Conservation (phyloP, 2,329 filamentous ascomycete genomes). For the Trichoderma gracile region DNA sequence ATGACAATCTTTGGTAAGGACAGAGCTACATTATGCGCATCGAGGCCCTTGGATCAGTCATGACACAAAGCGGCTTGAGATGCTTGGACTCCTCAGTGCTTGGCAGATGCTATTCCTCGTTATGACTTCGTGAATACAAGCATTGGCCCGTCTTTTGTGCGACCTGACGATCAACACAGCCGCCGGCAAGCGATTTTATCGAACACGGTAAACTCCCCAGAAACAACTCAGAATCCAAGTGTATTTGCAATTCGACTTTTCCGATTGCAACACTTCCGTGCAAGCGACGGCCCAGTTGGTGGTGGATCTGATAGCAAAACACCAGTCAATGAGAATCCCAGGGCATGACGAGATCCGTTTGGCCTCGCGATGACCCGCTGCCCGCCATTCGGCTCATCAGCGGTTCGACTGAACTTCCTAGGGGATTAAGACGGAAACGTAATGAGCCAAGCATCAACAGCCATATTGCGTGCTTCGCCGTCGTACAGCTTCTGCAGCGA, state of each 20-base stretch:
- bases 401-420: neutral
- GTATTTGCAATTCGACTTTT: constrained; percentile 7
- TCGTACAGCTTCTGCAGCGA: constrained; percentile 14
- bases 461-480: constrained; percentile 18
- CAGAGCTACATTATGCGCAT: too few relatives aligned
- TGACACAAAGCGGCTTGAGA: fast-evolving
- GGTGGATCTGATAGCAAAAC: neutral
- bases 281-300: neutral
- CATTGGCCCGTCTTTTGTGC: neutral
- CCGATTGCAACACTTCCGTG: neutral
- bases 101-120: neutral
- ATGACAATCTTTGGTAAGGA: neutral
- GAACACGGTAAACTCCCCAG: neutral
- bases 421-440: constrained; percentile 1
- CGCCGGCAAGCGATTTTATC: neutral
- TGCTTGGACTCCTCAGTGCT: neutral
- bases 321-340: neutral
- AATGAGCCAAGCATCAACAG: constrained; percentile 6
- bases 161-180: neutral
- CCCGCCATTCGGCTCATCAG: neutral
- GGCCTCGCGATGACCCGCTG: constrained; percentile 17
- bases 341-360: constrained; percentile 23
- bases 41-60: neutral
- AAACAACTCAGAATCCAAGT: neutral
- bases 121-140: neutral